Evolutionary conservation across 2,329 filamentous ascomycete species (phyloP).

Genomic region (Botrytis galanthina): DNA sequence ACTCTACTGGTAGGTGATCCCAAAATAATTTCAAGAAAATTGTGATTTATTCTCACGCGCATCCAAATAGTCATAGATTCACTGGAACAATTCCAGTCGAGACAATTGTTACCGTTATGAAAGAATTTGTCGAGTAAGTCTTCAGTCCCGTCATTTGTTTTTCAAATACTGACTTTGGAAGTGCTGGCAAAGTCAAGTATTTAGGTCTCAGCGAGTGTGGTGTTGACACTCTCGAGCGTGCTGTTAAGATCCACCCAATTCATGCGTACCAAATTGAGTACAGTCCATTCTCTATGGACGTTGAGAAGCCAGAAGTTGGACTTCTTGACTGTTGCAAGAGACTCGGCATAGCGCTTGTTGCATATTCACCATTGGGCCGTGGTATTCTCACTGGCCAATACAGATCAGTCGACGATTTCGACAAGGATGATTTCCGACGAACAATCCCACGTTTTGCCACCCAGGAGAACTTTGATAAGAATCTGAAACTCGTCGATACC

Average conservation of each 20-base stretch:
- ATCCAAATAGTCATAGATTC: constrained; percentile 38
- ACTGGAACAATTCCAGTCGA: constrained; percentile 43
- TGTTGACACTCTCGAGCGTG: constrained; percentile 50
- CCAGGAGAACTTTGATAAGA: constrained; percentile 55
- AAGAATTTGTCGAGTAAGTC: constrained; percentile 21
- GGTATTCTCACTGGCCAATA: constrained; percentile 45
- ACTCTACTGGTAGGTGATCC: constrained; percentile 15
- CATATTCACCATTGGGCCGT: constrained; percentile 47
- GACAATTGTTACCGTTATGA: constrained; percentile 40
- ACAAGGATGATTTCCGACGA: constrained; percentile 22
- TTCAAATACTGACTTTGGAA: constrained; percentile 40
- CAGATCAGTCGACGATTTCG: constrained; percentile 31
- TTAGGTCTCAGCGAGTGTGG: constrained; percentile 55
- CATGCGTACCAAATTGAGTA: constrained; percentile 54
- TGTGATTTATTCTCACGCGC: neutral
- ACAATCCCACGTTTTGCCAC: constrained; percentile 49
- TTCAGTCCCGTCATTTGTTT: neutral
- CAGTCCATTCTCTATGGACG: constrained; percentile 52
- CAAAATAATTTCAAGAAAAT: neutral
- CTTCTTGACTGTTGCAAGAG: constrained; percentile 55
- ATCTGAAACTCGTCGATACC: constrained; percentile 51
- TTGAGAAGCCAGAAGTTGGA: constrained; percentile 49
- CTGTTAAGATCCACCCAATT: constrained; percentile 48
- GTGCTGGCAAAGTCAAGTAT: constrained; percentile 54
- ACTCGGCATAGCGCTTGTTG: constrained; percentile 43